A percentile compares a stretch with the other conserved stretches of the same genome.
Evolutionary conservation across 345 rosid species (phyloP).

Genomic region (Conringia planisiliqua): DNA sequence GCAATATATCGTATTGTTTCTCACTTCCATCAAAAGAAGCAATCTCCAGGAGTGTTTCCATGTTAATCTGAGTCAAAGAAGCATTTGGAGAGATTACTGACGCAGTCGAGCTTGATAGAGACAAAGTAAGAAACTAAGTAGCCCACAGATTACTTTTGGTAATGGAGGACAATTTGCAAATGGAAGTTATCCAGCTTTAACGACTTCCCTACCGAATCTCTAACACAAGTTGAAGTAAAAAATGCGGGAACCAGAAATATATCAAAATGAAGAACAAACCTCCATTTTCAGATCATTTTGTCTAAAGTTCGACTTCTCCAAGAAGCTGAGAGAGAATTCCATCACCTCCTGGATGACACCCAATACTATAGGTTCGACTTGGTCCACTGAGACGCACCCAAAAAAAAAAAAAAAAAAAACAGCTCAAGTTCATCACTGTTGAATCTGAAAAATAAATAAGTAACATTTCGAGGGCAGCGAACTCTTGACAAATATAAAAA

Average conservation of each 20-base stretch:
- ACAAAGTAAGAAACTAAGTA: neutral
- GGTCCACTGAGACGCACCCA: conserved; percentile 54
- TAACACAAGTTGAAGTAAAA: conserved; percentile 12
- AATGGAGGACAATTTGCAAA: neutral
- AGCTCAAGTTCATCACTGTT: neutral
- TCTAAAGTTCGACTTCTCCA: conserved; percentile 60
- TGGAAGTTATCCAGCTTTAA: neutral
- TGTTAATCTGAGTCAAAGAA: conserved; percentile 47
- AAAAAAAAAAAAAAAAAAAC: neutral
- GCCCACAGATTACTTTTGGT: neutral
- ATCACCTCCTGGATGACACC: conserved; percentile 61
- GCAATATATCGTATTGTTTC: conserved; percentile 42
- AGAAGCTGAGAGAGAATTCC: conserved; percentile 73
- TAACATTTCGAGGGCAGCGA: neutral
- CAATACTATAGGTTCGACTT: conserved; percentile 62
- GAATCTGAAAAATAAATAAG: neutral
- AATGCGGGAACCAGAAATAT: neutral
- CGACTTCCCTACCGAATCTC: neutral
- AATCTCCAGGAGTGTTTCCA: conserved; percentile 64
- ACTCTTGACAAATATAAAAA: neutral
- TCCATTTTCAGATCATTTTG: conserved; percentile 52
- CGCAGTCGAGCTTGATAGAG: neutral
- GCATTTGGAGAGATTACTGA: conserved; percentile 19
- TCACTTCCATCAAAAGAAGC: conserved; percentile 62
- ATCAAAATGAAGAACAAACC: conserved; percentile 45